phyloP scores from a whole-genome alignment of 371 early-diverging fungal genomes.

The Mortierella sp. region DNA sequence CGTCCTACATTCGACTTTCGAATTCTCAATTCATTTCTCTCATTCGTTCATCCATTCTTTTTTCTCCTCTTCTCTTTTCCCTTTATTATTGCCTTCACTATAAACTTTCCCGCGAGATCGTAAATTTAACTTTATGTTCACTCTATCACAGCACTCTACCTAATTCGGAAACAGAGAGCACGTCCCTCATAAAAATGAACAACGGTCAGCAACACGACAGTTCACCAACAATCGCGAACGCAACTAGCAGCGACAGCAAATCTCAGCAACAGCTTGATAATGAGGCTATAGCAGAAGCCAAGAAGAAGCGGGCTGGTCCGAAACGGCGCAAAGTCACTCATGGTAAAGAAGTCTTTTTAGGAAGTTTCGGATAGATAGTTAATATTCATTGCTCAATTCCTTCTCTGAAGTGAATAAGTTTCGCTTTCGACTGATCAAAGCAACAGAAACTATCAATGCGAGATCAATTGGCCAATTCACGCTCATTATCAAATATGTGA shows the following conservation, averaged over 20 bases:
- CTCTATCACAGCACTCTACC: neutral
- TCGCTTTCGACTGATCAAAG: neutral
- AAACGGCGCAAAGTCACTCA: conserved; percentile 81
- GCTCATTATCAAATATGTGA: neutral
- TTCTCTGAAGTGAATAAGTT: too few relatives aligned
- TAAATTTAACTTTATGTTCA: neutral
- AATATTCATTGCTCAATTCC: neutral
- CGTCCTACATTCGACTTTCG: neutral
- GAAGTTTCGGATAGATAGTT: neutral
- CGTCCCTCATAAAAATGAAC: neutral
- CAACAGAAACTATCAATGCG: neutral
- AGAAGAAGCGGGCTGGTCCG: conserved; percentile 75
- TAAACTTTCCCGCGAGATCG: too few relatives aligned
- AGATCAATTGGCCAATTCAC: neutral
- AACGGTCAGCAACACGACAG: neutral
- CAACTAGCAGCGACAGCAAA: conserved; percentile 15
- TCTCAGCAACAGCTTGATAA: conserved; percentile 42
- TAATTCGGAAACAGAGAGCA: neutral
- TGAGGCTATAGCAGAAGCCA: conserved; percentile 55
- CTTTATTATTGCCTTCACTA: neutral
- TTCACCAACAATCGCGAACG: neutral
- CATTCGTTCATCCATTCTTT: too few relatives aligned
- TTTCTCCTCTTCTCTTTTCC: too few relatives aligned
- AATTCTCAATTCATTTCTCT: neutral
- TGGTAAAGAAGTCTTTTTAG: conserved; percentile 57